Base-by-base conservation (phyloP, 2,329 filamentous ascomycete species). In the Ascochyta fabae region DNA sequence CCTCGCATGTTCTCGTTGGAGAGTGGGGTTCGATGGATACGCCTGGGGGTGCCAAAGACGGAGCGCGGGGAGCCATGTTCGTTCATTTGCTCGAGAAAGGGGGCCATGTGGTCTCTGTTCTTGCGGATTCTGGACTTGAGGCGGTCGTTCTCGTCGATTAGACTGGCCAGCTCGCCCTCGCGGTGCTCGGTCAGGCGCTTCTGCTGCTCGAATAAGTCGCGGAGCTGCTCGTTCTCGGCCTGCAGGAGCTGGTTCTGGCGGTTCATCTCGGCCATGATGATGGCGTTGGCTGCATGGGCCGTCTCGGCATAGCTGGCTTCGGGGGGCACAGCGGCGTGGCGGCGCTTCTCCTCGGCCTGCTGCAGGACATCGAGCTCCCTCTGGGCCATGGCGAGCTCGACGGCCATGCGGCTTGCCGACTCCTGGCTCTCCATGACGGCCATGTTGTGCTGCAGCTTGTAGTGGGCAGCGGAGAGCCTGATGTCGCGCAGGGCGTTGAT, bases 311-410 rank as follows among this genome's bases (percentile, higher is more conserved):
- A 79, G 22, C 82, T 81, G 46, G 86, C 83, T 3, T 82, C 79
- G 19, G 78, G 80, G 6, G 77, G 77, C 62, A 78, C 82, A 53
- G 84, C 77, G 56, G 86, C 83, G 22, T 79, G 80, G 41, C 81
- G 86, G 47, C 84, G 84, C 47, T 86, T 84, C 70, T 89, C 85
- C 69, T 95, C 90, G 13, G 87, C 87, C 59, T 84, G 83, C 57
- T 92, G 89, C 26, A 97, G 80, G 12, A 93, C 90, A 59, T 96
- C 90, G 19, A 96, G 89, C 75, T 97, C 92, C 22, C 90, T 85
- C 59, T 91, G 86, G n/a, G 89, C 89, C 85, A 97, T 93, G 62
- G 95, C 90, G 67, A 96, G 90, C 75, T 97, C 94, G 5, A 97
- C 93, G 33, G 88, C 89, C 64, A 94, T 92, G 24, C 92, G 87